Conservation (phyloP, 768 basidiomycete species). For the Boletus reticulatus region DNA sequence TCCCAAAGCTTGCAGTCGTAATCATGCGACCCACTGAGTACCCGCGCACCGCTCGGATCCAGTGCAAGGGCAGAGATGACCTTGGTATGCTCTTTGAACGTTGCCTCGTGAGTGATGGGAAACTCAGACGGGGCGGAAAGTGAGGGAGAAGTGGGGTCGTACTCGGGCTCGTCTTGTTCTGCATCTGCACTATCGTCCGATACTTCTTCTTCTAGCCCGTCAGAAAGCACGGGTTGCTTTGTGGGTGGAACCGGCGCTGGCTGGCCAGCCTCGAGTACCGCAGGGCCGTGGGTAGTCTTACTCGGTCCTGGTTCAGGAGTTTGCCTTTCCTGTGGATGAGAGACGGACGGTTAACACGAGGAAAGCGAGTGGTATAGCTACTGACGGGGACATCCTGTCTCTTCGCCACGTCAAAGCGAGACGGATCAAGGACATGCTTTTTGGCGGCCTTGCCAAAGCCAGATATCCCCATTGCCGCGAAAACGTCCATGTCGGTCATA, state of each 20-base stretch:
- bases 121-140: constrained; percentile 50
- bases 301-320: constrained; percentile 16
- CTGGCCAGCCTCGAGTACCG: constrained; percentile 25
- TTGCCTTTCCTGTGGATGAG: constrained; percentile 14
- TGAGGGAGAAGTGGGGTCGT: constrained; percentile 46
- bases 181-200: constrained; percentile 24
- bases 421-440: constrained; percentile 68
- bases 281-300: constrained; percentile 4
- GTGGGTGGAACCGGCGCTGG: background rate
- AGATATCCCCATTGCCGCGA: constrained; percentile 80
- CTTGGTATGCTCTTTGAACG: constrained; percentile 93
- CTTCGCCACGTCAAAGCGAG: constrained; percentile 77
- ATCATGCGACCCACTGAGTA: constrained; percentile 91
- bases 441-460: constrained; percentile 77
- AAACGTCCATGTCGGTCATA: constrained; percentile 66
- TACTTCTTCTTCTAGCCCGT: constrained; percentile 18
- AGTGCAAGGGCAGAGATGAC: constrained; percentile 90
- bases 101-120: constrained; percentile 88
- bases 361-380: constrained; percentile 6
- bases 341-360: constrained; percentile 21
- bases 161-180: constrained; percentile 44
- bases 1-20: constrained; percentile 99
- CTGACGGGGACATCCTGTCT: constrained; percentile 41
- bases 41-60: constrained; percentile 91
- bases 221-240: constrained; percentile 2